Percentiles rank a stretch among this genome's conserved stretches.
Evolutionary conservation across 2,329 filamentous ascomycete genomes (phyloP).

Genomic region (Beauveria varroae): DNA sequence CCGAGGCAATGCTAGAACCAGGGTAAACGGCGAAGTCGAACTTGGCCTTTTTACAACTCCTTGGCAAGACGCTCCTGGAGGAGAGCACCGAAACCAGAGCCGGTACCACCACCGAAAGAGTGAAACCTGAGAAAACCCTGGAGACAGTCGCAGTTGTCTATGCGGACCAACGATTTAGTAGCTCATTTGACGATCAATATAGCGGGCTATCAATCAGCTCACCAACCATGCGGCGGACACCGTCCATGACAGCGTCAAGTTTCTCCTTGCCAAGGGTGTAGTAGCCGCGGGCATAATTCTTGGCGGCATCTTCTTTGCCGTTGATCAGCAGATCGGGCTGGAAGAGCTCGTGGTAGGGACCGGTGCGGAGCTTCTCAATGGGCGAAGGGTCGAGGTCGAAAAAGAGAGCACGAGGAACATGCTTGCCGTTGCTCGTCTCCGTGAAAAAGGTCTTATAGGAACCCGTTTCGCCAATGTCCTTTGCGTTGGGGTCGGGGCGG

Average conservation of each 20-base stretch:
- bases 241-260: slow-evolving; percentile 63
- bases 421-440: slow-evolving; percentile 63
- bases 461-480: slow-evolving; percentile 52
- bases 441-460: slow-evolving; percentile 69
- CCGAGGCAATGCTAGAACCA: slow-evolving; percentile 60
- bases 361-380: slow-evolving; percentile 67
- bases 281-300: slow-evolving; percentile 71
- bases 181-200: background rate
- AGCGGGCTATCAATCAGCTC: slow-evolving; percentile 20
- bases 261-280: slow-evolving; percentile 73
- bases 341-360: slow-evolving; percentile 60
- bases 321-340: slow-evolving; percentile 65
- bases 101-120: slow-evolving; percentile 66
- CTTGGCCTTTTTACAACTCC: slow-evolving; percentile 71
- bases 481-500: slow-evolving; percentile 52
- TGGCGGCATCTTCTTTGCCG: slow-evolving; percentile 70
- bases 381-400: slow-evolving; percentile 66
- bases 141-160: slow-evolving; percentile 65
- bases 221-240: slow-evolving; percentile 63
- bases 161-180: slow-evolving; percentile 4
- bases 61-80: slow-evolving; percentile 65
- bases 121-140: slow-evolving; percentile 71
- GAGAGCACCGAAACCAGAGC: slow-evolving; percentile 65
- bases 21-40: slow-evolving; percentile 69
- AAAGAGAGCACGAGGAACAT: slow-evolving; percentile 65